Evolutionary conservation across 2,329 filamentous ascomycete species (phyloP), one percentile per base, ranked within the genome.

Genomic region (Ascochyta rabiei): DNA sequence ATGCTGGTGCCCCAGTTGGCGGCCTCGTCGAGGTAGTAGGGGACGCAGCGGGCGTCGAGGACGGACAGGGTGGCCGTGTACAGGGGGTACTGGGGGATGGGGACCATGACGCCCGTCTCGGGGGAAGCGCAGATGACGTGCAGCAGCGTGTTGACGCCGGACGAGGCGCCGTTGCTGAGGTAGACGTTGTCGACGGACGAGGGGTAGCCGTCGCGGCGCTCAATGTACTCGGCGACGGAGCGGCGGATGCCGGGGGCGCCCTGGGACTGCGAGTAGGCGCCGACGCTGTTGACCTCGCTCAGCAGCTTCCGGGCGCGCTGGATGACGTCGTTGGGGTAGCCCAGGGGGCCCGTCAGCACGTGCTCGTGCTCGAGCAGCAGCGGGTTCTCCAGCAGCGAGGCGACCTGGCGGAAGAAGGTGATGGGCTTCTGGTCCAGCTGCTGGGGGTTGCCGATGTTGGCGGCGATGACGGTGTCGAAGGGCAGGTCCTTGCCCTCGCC

Each of bases 391-490:
- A 98, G 79, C 59, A 99, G 77, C 78, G 91, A 96, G 70, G 95
- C 84, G 24, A 99, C 95, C 80, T 99, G 93, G 67, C 95, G 88
- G 86, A 99, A 97, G 83, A 97, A 99, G 66, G 95, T 99, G 70
- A 99, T 93, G 70, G 95, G 95, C 83, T 98, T 96, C 84, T 99
- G 95, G 79, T 97, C 95, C 60, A 99, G 86, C 80, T 99, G 95
- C 79, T 99, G 95, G 4, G 95, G 95, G 81, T 99, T 99, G 73
- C 95, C 95, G 72, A 99, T 99, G 80, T 99, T 99, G 78, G 95
- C 95, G 60, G 90, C 93, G 79, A 99, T 93, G 77, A 99, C 88
- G 56, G 91, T 84, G 68, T 90, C 83, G 77, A 99, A 99, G 43
- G 95, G 93, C 45, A 98, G 82, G 70, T 78, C 73, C 75, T 79